phyloP scores from a whole-genome alignment of 2,329 filamentous ascomycete genomes.

The Zasmidium citrigriseum region DNA sequence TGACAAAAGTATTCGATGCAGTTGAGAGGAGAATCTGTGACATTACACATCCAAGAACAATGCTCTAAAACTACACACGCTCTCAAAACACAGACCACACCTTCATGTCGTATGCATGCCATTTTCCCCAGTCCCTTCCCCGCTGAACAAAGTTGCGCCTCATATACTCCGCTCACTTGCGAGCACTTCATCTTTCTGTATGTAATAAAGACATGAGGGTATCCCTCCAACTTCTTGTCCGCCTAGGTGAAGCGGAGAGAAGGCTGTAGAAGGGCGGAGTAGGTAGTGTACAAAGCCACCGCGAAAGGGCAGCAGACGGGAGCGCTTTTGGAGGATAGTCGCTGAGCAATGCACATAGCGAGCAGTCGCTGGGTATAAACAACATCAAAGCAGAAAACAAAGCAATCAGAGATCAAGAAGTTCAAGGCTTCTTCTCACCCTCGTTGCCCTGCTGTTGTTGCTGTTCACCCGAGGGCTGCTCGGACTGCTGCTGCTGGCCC shows the following conservation, averaged over 20 bases:
- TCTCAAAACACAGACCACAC: neutral
- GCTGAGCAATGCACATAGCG: slow-evolving; percentile 10
- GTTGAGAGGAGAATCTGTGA: slow-evolving; percentile 12
- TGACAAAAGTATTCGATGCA: too few relatives aligned
- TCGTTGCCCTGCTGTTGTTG: slow-evolving; percentile 49
- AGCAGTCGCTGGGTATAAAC: slow-evolving; percentile 24
- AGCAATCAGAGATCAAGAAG: slow-evolving; percentile 8
- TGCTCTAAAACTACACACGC: slow-evolving; percentile 6
- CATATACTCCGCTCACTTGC: neutral
- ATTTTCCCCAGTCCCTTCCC: slow-evolving; percentile 5
- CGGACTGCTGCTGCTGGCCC: slow-evolving; percentile 55
- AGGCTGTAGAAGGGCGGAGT: neutral
- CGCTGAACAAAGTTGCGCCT: neutral
- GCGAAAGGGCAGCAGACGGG: slow-evolving; percentile 8
- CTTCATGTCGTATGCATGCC: slow-evolving; percentile 1
- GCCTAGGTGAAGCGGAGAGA: neutral
- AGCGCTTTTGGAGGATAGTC: slow-evolving; percentile 17
- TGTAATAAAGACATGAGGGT: slow-evolving; percentile 10
- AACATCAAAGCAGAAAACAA: slow-evolving; percentile 17
- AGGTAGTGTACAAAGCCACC: slow-evolving; percentile 10
- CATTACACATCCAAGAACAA: slow-evolving; percentile 13
- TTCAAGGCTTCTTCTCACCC: slow-evolving; percentile 72
- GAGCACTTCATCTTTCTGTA: slow-evolving; percentile 8
- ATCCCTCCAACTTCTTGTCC: neutral
- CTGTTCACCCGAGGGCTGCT: slow-evolving; percentile 43